These are phyloP conservation scores for Begonia masoniana DNA, from an alignment of 306 rosid genomes.

Conservation along the genomic window DNA sequence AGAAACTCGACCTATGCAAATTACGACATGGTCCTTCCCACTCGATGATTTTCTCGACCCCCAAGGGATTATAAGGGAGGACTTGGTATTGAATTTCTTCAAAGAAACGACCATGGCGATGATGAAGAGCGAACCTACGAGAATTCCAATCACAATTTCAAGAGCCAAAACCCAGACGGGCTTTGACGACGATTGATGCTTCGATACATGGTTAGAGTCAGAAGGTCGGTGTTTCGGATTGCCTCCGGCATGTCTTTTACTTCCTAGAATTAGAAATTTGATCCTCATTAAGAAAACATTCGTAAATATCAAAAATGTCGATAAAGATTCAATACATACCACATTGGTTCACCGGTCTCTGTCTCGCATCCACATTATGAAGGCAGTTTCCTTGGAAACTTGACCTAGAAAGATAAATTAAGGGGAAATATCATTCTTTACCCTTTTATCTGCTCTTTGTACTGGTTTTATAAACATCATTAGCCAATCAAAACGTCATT, in stretches of 20 bases:
- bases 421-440: slow-evolving; percentile 1
- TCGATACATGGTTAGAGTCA: slow-evolving; percentile 16
- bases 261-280: too few relatives aligned
- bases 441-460: too few relatives aligned
- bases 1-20: slow-evolving; percentile 46
- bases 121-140: slow-evolving; percentile 55
- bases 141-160: slow-evolving; percentile 69
- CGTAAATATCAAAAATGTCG: not conserved
- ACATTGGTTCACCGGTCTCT: slow-evolving; percentile 55
- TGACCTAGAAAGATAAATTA: slow-evolving; percentile 29
- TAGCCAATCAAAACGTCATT: too few relatives aligned
- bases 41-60: slow-evolving; percentile 69
- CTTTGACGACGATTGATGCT: slow-evolving; percentile 43
- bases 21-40: slow-evolving; percentile 49
- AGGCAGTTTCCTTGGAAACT: slow-evolving; percentile 95
- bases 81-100: slow-evolving; percentile 50
- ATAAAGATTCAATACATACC: slow-evolving; percentile 32
- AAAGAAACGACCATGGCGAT: slow-evolving; percentile 52
- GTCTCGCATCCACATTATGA: slow-evolving; percentile 37
- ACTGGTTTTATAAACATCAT: too few relatives aligned
- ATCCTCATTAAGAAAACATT: too few relatives aligned
- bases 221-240: slow-evolving; percentile 20
- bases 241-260: slow-evolving; percentile 35
- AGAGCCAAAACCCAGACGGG: slow-evolving; percentile 84
- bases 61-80: slow-evolving; percentile 73